Conservation (phyloP, 2,329 filamentous ascomycete species). For the Escovopsis sp. region DNA sequence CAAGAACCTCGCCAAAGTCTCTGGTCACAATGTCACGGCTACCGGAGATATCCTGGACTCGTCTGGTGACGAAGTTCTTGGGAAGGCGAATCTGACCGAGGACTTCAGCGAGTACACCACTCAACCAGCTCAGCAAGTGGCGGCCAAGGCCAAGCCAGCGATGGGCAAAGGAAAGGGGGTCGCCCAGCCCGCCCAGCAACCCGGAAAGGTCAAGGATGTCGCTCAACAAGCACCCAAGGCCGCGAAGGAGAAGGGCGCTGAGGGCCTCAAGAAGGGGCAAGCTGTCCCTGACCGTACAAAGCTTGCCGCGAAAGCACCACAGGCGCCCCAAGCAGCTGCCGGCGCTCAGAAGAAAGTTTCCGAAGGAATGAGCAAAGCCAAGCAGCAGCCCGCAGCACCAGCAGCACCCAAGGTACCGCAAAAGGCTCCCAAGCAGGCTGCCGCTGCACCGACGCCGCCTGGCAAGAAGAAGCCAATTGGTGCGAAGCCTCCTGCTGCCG, state of each 20-base stretch:
- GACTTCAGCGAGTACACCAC: slow-evolving; percentile 27
- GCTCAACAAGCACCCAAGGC: no score
- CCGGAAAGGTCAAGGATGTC: not conserved
- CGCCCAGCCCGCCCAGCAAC: slow-evolving; percentile 7
- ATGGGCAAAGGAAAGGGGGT: slow-evolving; percentile 16
- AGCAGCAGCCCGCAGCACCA: not conserved
- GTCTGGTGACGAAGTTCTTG: slow-evolving; percentile 24
- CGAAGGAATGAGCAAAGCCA: no score
- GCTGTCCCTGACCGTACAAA: no score
- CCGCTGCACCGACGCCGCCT: no score
- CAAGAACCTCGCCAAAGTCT: slow-evolving; percentile 24
- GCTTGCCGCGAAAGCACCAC: no score
- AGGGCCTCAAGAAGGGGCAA: no score
- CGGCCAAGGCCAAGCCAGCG: slow-evolving; percentile 1
- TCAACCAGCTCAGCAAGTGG: slow-evolving; percentile 14
- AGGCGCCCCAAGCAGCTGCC: no score
- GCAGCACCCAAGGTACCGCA: not conserved
- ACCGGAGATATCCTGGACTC: slow-evolving; percentile 21
- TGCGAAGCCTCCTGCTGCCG: not conserved
- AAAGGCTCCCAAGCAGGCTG: not conserved
- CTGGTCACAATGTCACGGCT: slow-evolving; percentile 24
- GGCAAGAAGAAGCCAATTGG: no score
- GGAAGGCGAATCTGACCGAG: slow-evolving; percentile 24
- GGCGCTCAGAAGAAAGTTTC: no score
- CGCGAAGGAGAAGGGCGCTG: no score